Base-by-base conservation (phyloP, 2,329 filamentous ascomycete genomes). In the Trichoderma asperellum region DNA sequence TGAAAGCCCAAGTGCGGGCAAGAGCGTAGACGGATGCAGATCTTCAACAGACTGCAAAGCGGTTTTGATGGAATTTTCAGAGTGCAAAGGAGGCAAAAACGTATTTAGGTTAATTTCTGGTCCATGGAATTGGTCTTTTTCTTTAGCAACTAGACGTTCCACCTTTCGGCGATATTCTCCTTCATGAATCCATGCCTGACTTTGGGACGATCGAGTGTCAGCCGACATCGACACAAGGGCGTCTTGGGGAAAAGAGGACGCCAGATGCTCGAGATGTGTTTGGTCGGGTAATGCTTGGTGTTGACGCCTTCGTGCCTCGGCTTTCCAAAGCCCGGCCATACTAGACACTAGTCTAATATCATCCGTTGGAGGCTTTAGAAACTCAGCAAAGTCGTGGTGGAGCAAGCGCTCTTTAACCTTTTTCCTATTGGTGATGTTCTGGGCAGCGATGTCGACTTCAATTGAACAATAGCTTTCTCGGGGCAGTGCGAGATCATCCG, bases 151-250 rank as follows among this genome's bases (percentile, higher is more conserved):
- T 29, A 96, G 83, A 32, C 86, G 81, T 35, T 83, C 79, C 2
- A 97, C 82, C 73, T 91, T 85, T 55, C 89, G 83, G 37, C 88
- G 84, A 75, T 91, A 95, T 75, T 97, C 94, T 58, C 93, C 89
- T 77, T 98, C 95, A 73, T 97, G 94, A 68, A 97, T 91, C 95
- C 96, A 99, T 0, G 89, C 90, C n/a, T 89, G 88, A n/a, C 88
- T 84, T 49, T 90, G 86, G 2, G 88, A 88, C 70, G 92, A 86
- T 65, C 94, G 87, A 37, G 89, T 84, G 78, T 96, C 92, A 6
- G 93, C 93, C 49, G 94, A 97, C 90, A 98, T 96, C 2, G 93
- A 93, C 4, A 96, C 87, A 69, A 98, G 81, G 5, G 89, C 93
- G 73, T 97, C 94, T 0, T 89, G 84, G 2, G 92, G 89, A 72